Evolutionary conservation across 139 green algal species (phyloP), one percentile per base, ranked within the genome.

Genomic region (Chlamydomonas eustigma): DNA sequence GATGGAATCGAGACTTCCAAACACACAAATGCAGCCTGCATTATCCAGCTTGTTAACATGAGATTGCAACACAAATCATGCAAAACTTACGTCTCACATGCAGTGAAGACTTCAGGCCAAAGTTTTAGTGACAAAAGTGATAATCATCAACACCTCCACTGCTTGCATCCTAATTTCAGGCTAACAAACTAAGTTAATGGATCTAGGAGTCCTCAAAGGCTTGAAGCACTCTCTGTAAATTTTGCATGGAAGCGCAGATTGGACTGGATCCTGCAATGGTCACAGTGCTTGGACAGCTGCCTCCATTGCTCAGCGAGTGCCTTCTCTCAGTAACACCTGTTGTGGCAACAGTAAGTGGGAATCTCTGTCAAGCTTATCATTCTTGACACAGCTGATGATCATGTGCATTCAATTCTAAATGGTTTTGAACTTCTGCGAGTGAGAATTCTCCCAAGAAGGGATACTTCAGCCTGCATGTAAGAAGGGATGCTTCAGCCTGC

Each of bases 221-320:
- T 58, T 12, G 18, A 28, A 12, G 12, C 44, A 28, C 44, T 58
- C 44, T 58, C 44, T 58, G 44, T 58, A 18, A 18, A 58, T 58
- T 12, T 58, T 58, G 12, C 18, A 18, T 12, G 44, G 44, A 58
- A 58, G 12, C 44, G 44, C 44, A 58, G 44, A 18, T 58, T 12
- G 44, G 44, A 12, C 44, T 58, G 12, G 44, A 58, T 28, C 12
- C 44, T 1, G 6, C 36, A 12, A 12, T 24, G 1, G 51, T 66
- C 50, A 37, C 28, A 4, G 82, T 94, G 37, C 66, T 94, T 28
- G 79, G 50, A 32, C 36, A 52, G 28, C 63, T 94, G 71, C 80
- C 79, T 0, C 89, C 89, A 4, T 81, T 91, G 28, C 81, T 94
- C 39, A 83, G 63, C 69, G 94, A 93, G 74, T 89, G 94, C 81